Base-by-base conservation (phyloP, 2,329 filamentous ascomycete species). In the Paracamarosporium sp. region DNA sequence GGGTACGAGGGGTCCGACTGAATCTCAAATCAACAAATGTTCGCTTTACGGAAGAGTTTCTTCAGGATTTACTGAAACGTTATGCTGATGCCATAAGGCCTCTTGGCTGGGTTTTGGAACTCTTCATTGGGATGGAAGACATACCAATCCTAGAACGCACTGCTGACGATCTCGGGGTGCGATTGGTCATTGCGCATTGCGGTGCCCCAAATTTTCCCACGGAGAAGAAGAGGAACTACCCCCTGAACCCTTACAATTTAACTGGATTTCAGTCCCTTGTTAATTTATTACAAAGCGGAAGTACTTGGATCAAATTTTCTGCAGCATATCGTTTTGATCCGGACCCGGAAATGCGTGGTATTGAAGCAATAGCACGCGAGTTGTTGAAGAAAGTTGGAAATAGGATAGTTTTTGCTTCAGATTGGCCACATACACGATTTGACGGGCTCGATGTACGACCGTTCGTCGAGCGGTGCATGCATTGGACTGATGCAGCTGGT, bases 391-490 rank as follows among this genome's bases (percentile, higher is more conserved):
- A 41, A 22, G 55, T 50, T 25, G 77, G 77, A 2, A 71, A 79
- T 17, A 76, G 80, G 15, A 76, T 86, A 9, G 80, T 88, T 0
- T 88, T 86, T 69, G 85, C 85, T 1, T 86, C 84, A 0, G 86
- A 88, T 64, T 88, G 86, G 86, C 86, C 86, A 20, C 86, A 88
- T 69, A 89, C 87, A 3, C 78, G 86, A 12, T 88, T 84, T 57
- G 83, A 86, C 22, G 82, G 81, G 2, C 62, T 86, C 2, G 82
- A 88, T 64, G 83, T 87, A 22, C 76, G 70, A 45, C 82, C 82
- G 0, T 88, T 84, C 68, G 79, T 86, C 27, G 79, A 85, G 56
- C 78, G 73, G 51, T 83, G 85, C 47, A 68, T 88, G 53, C 76
- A 81, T 13, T 84, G 84, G 80, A 59, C 55, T 2, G 57, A 60